Evolutionary conservation across 495 filamentous ascomycete genomes (phyloP), one percentile per base, ranked within the genome.

Genomic region (Bryoglossum gracile): DNA sequence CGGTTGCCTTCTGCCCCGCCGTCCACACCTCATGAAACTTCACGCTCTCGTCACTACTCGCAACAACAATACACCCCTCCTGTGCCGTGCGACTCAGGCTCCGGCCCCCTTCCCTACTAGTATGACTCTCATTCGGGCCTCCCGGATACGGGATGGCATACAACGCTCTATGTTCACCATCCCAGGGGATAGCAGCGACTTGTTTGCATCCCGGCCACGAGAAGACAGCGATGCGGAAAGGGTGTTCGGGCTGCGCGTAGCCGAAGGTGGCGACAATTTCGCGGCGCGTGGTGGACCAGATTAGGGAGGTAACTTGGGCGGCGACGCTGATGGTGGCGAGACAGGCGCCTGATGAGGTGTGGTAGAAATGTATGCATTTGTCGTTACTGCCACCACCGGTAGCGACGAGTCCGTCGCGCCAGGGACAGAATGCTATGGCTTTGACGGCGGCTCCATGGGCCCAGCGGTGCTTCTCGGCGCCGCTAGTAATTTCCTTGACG

Each of bases 21-120:
- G 72, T 73, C 94, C 89, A 97, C 9, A 98, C 80, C 65, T 97
- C 90, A 63, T 98, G 91, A 55, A 97, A 98, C 64, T 92, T 90
- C 62, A 98, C 86, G 57, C 82, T 94, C 62, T 87, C 83, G 66
- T 96, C 92, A 57, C 89, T 95, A 21, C 87, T 87, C 23, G 91
- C 94, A 43, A 98, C 84, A 28, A 95, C 86, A 51, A 98, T 86
- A 61, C 91, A 96, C 8, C 90, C 91, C 61, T 95, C 90, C 54
- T 84, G 75, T n/a, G 71, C 68, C 1, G 80, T 84, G 25, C 85
- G 74, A 43, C 65, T 73, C 40, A 59, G 52, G 24, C 46, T 49
- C 39, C 51, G 35, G 11, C 43, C 45, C 43, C 49, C 43, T 34
- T 58, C 54, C 48, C 28, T 26, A 37, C 43, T 48, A 1, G 50